Evolutionary conservation across 78 protist genomes (phyloP).

Genomic region (Dictyostelium intermedium): DNA sequence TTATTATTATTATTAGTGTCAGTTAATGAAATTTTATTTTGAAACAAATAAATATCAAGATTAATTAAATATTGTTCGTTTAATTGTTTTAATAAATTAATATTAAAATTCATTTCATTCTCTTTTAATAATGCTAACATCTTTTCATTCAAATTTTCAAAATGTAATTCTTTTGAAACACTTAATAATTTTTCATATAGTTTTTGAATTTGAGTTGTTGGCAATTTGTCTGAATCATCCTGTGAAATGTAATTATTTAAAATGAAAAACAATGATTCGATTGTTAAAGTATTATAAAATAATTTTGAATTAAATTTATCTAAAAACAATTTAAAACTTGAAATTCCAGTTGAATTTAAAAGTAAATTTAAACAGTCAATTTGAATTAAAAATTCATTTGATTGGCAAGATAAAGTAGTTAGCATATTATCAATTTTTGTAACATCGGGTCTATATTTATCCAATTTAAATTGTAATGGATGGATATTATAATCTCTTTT

Average conservation of each 20-base stretch:
- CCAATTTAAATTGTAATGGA: slow-evolving; percentile 24
- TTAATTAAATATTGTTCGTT: not conserved
- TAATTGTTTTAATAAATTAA: not conserved
- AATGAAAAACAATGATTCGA: not conserved
- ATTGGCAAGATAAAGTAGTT: slow-evolving; percentile 47
- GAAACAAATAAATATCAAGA: not conserved
- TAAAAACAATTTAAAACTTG: not conserved
- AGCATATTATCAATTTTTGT: slow-evolving; percentile 52
- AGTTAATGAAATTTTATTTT: not conserved
- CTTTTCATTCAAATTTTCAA: not conserved
- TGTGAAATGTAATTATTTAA: not conserved
- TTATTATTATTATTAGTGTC: not conserved
- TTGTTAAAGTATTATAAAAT: not conserved
- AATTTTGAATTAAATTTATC: not conserved
- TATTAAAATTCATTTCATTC: not conserved
- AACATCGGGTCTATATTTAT: slow-evolving; percentile 41
- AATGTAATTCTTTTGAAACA: not conserved
- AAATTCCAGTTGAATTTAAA: not conserved
- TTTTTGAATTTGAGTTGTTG: not conserved
- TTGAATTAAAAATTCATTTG: slow-evolving; percentile 3
- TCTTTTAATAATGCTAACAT: not conserved
- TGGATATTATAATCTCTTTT: not conserved
- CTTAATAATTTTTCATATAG: not conserved
- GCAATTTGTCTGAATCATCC: too few species aligned
- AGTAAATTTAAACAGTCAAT: slow-evolving; percentile 2